phyloP scores from a whole-genome alignment of 1,284 basidiomycete genomes.

The Ceratobasidium papillatum region DNA sequence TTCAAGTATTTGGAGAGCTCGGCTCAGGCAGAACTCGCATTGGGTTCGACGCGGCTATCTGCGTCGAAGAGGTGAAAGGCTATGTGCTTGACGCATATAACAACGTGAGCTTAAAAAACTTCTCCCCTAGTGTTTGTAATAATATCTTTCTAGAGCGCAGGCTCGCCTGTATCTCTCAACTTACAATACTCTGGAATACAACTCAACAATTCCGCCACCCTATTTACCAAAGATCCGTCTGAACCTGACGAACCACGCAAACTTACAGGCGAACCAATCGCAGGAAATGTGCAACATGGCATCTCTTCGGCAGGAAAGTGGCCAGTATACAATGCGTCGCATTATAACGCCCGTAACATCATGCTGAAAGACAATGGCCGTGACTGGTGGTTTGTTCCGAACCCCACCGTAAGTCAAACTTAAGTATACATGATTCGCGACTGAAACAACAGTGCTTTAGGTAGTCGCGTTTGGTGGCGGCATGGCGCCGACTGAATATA shows the following conservation, averaged over 20 bases:
- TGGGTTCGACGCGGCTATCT: conserved; percentile 40
- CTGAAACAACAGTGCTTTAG: background rate
- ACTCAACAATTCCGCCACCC: conserved; percentile 19
- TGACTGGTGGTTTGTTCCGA: conserved; percentile 39
- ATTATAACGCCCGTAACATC: conserved; percentile 36
- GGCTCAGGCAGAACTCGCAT: conserved; percentile 28
- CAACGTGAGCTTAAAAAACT: background rate
- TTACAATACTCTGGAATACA: conserved; percentile 22
- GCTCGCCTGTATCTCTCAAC: conserved; percentile 24
- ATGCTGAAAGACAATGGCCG: conserved; percentile 38
- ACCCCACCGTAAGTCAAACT: conserved; percentile 10
- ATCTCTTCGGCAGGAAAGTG: conserved; percentile 32
- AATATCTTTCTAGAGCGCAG: conserved; percentile 10
- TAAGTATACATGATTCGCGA: background rate
- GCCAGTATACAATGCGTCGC: conserved; percentile 30
- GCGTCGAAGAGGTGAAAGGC: conserved; percentile 21
- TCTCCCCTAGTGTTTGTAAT: background rate
- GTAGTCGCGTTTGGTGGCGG: conserved; percentile 38
- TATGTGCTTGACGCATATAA: conserved; percentile 37
- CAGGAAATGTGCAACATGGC: conserved; percentile 7
- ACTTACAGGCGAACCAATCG: background rate
- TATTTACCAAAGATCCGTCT: background rate
- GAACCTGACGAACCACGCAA: background rate
- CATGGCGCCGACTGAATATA: conserved; percentile 34
- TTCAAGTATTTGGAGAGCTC: conserved; percentile 36